Evolutionary conservation across 2,329 filamentous ascomycete species (phyloP).

Genomic region (Cryphonectria japonica): DNA sequence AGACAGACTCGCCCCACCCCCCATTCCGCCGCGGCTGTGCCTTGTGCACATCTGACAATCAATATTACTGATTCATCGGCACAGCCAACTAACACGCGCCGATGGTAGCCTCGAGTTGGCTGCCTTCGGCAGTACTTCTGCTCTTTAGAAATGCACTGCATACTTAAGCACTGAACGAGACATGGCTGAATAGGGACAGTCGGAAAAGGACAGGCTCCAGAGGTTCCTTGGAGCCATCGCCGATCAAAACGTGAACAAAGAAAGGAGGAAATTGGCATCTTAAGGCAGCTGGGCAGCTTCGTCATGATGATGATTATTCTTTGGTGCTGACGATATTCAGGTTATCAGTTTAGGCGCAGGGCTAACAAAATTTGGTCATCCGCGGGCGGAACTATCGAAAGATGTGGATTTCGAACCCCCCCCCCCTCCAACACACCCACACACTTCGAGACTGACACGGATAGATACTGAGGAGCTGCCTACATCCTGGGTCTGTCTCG

Average conservation of each 20-base stretch:
- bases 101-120: background rate
- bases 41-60: background rate
- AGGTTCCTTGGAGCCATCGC: background rate
- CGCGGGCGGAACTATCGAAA: background rate
- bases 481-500: background rate
- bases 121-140: slow-evolving; percentile 3
- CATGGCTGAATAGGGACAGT: background rate
- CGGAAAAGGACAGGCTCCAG: background rate
- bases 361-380: background rate
- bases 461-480: background rate
- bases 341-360: background rate
- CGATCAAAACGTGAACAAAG: background rate
- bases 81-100: background rate
- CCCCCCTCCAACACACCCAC: too few relatives aligned
- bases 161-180: background rate
- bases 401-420: background rate
- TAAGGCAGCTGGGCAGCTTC: background rate
- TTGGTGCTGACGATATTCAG: background rate
- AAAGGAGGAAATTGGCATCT: background rate
- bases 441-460: background rate
- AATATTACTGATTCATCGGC: background rate
- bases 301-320: background rate
- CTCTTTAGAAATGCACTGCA: too few relatives aligned
- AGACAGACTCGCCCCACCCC: background rate
- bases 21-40: background rate